Evolutionary conservation across 768 basidiomycete genomes (phyloP).

Genomic region (Phanerodontia chrysosporium): DNA sequence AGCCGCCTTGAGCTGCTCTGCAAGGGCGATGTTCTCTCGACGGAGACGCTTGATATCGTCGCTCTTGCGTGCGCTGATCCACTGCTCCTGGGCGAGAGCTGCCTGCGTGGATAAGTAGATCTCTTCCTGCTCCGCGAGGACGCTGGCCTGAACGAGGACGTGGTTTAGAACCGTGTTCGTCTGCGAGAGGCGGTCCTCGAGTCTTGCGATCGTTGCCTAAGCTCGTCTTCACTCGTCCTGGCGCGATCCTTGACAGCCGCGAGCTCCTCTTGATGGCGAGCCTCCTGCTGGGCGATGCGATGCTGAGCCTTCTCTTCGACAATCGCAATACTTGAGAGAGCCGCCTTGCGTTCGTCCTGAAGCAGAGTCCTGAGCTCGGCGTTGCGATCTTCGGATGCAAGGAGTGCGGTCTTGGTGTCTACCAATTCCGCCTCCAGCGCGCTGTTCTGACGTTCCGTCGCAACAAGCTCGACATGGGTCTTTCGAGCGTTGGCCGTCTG

Average conservation of each 20-base stretch:
- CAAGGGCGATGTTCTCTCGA: neutral
- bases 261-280: neutral
- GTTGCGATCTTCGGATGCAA: neutral
- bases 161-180: neutral
- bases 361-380: neutral
- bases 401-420: neutral
- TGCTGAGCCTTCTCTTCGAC: neutral
- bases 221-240: neutral
- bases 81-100: neutral
- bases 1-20: neutral
- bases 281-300: neutral
- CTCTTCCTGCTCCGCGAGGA: neutral
- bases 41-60: neutral
- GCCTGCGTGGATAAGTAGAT: neutral
- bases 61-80: neutral
- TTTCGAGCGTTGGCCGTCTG: too few species aligned
- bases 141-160: neutral
- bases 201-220: neutral
- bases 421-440: too few species aligned
- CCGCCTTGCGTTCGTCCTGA: neutral
- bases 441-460: too few species aligned
- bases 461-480: too few species aligned
- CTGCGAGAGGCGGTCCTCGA: neutral
- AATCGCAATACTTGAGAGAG: neutral
- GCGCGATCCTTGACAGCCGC: neutral